phyloP scores from a whole-genome alignment of 345 rosid genomes.

The Citrus mangshanensis region DNA sequence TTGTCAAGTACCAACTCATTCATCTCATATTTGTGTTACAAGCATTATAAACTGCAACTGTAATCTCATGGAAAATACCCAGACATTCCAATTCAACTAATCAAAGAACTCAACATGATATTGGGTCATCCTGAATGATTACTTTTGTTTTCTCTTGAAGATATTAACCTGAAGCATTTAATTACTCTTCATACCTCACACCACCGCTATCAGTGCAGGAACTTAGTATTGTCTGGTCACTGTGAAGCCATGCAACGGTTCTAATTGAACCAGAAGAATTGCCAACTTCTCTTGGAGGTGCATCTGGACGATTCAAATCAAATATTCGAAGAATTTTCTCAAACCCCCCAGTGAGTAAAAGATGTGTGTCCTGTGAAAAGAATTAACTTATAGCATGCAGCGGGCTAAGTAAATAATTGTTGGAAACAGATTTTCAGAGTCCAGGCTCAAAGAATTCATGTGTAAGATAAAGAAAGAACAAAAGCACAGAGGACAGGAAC shows the following conservation, averaged over 20 bases:
- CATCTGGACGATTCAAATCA: constrained; percentile 84
- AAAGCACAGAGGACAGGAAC: not conserved
- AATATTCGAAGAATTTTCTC: constrained; percentile 89
- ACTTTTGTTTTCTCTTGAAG: not conserved
- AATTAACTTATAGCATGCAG: not conserved
- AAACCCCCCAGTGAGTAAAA: constrained; percentile 86
- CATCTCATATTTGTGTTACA: not conserved
- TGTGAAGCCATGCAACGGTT: constrained; percentile 93
- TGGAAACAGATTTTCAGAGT: not conserved
- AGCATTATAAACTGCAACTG: not conserved
- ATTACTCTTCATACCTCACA: constrained; percentile 56
- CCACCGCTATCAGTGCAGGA: constrained; percentile 87
- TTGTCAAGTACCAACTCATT: not conserved
- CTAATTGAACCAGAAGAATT: constrained; percentile 86
- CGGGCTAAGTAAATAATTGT: not conserved
- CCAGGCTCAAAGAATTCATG: not conserved
- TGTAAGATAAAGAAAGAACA: not conserved
- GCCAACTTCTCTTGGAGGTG: constrained; percentile 84
- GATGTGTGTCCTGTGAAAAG: constrained; percentile 67
- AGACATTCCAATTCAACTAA: constrained; percentile 1
- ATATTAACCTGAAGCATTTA: not conserved
- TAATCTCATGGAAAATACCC: not conserved
- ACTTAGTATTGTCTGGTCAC: constrained; percentile 91
- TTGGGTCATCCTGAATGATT: not conserved
- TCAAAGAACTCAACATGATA: not conserved